Evolutionary conservation across 2,329 filamentous ascomycete species (phyloP).

Genomic region (Penicillium brevicompactum): DNA sequence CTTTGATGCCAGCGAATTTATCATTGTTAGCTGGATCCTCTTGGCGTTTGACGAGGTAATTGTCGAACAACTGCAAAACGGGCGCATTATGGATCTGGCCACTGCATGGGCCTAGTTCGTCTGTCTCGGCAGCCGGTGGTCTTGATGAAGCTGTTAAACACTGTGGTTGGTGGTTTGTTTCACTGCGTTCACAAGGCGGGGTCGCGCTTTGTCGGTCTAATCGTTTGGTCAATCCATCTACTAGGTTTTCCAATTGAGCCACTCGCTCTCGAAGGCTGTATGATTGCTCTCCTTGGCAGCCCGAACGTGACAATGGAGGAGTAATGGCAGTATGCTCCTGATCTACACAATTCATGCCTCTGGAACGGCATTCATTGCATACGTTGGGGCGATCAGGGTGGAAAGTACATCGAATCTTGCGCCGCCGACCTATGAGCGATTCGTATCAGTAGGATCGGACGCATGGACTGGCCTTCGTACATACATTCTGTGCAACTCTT

Average conservation of each 20-base stretch:
- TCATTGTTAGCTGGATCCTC: conserved; percentile 31
- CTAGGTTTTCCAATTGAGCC: conserved; percentile 39
- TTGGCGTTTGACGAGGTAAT: conserved; percentile 37
- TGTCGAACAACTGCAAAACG: conserved; percentile 42
- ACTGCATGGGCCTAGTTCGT: conserved; percentile 24
- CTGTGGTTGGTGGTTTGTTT: conserved; percentile 1
- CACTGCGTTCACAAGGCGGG: conserved; percentile 6
- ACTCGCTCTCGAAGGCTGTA: conserved; percentile 45
- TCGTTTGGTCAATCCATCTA: conserved; percentile 36
- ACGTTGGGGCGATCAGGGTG: conserved; percentile 32
- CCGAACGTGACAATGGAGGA: neutral
- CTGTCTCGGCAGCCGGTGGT: conserved; percentile 15
- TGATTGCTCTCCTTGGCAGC: conserved; percentile 25
- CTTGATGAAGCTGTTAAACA: conserved; percentile 2
- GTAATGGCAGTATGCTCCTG: conserved; percentile 34
- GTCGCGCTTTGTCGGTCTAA: conserved; percentile 27
- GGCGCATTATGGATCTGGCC: conserved; percentile 38
- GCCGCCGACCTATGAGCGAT: conserved; percentile 35
- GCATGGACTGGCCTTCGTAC: conserved; percentile 1
- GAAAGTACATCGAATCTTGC: conserved; percentile 48
- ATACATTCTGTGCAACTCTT: conserved; percentile 47
- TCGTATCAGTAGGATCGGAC: neutral
- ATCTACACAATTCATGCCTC: conserved; percentile 42
- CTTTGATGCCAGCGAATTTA: conserved; percentile 22
- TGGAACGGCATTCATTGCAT: conserved; percentile 45